phyloP scores from a whole-genome alignment of 2,329 filamentous ascomycete species.

The Hansfordia pulvinata region DNA sequence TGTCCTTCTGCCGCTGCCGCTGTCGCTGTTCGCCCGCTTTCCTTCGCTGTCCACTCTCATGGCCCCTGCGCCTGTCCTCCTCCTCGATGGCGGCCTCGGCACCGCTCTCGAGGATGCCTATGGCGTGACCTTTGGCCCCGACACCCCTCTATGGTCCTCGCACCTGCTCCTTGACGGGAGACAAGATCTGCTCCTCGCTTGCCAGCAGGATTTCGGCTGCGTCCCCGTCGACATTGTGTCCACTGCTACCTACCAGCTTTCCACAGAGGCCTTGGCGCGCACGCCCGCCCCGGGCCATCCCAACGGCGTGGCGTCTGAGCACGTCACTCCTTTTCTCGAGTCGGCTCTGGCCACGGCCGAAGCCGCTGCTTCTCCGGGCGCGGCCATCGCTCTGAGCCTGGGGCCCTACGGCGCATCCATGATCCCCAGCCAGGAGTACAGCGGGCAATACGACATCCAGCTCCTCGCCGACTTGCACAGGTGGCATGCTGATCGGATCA shows the following conservation, averaged over 20 bases:
- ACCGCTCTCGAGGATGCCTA: conserved; percentile 50
- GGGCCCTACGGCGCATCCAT: conserved; percentile 57
- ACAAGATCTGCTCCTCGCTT: conserved; percentile 33
- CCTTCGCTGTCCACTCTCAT: conserved; percentile 3
- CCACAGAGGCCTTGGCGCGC: conserved; percentile 37
- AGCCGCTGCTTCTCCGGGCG: conserved; percentile 15
- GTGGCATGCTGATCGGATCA: conserved; percentile 45
- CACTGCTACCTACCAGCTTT: conserved; percentile 56
- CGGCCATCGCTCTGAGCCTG: conserved; percentile 40
- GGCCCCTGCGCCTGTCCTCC: conserved; percentile 18
- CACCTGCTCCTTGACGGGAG: conserved; percentile 42
- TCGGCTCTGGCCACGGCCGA: conserved; percentile 28
- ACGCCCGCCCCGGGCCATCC: conserved; percentile 29
- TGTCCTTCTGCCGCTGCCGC: too few relatives aligned
- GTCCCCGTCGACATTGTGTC: conserved; percentile 49
- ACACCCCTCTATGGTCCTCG: conserved; percentile 52
- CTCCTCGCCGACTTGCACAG: conserved; percentile 29
- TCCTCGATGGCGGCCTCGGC: conserved; percentile 56
- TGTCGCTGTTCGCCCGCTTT: background rate
- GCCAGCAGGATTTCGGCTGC: conserved; percentile 39
- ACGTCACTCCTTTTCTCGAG: conserved; percentile 27
- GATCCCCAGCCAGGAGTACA: conserved; percentile 53
- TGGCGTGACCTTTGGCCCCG: conserved; percentile 32
- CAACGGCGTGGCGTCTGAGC: conserved; percentile 23
- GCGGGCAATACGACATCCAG: conserved; percentile 39